Conservation (phyloP, 2,329 filamentous ascomycete species). For the Aspergillus sojae region DNA sequence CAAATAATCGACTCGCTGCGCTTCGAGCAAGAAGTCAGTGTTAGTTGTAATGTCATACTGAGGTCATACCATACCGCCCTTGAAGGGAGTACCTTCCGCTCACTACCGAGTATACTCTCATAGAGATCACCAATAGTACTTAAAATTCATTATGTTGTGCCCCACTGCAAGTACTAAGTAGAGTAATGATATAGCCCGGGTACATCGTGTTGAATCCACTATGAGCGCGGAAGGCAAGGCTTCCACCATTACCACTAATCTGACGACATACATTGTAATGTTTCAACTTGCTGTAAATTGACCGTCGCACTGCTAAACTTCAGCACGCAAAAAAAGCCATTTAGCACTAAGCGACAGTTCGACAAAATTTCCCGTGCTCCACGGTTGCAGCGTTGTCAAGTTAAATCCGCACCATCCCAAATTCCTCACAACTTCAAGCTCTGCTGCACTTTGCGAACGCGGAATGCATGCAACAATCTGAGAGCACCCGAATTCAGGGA, state of each 20-base stretch:
- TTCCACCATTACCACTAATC: neutral
- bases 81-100: neutral
- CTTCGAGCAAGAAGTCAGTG: neutral
- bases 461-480: slow-evolving; percentile 82
- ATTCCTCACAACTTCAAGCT: slow-evolving; percentile 71
- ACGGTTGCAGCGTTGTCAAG: slow-evolving; percentile 76
- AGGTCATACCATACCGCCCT: slow-evolving; percentile 10
- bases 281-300: neutral
- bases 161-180: neutral
- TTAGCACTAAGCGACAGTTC: slow-evolving; percentile 69
- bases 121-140: neutral
- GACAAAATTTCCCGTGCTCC: slow-evolving; percentile 56
- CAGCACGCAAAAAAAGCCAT: slow-evolving; percentile 90
- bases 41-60: slow-evolving; percentile 6
- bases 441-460: slow-evolving; percentile 64
- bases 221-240: neutral
- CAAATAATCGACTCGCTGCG: neutral
- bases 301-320: slow-evolving; percentile 61
- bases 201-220: neutral
- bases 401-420: slow-evolving; percentile 94
- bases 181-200: neutral
- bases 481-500: slow-evolving; percentile 70
- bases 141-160: neutral
- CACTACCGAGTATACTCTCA: neutral
- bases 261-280: neutral